Base-by-base conservation (phyloP, 306 rosid genomes). In the Boehmeria nivea region DNA sequence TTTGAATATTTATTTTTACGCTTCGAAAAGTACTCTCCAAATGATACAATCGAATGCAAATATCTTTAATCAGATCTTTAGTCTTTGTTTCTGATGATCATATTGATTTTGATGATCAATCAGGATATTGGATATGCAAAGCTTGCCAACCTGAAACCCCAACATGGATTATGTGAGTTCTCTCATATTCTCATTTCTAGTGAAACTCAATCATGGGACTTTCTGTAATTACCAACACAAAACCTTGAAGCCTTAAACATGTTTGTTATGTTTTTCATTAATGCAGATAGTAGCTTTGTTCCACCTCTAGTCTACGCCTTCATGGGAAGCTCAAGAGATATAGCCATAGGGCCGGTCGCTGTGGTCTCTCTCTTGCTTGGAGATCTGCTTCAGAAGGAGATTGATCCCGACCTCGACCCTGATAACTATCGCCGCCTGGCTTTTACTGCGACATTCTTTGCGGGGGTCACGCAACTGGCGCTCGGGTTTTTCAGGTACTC, bases 261-360 rank as follows among this genome's bases (percentile, higher is more conserved):
- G n/a, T n/a, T n/a, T n/a, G n/a, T n/a, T n/a, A n/a, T n/a, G n/a
- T n/a, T n/a, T n/a, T n/a, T n/a, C n/a, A 9, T 27, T 11, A 18
- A 26, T 33, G 45, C 68, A 72, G 77, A 72, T 42, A 65, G 67
- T n/a, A 72, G 77, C 55, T 72, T 72, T 46, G 77, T 72, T 53
- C 72, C 77, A 22, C 77, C 72, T 51, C 59, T 72, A 19, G 52
- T 72, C 16, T 72, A 72, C 47, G 77, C 72, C 19, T 31, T 65
- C 43, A 72, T 72, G 77, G 77, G 77, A 27, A 72, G 77, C 59
- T 72, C 72, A 4, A 72, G 77, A 64, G 77, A 72, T 28, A 72
- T 72, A 36, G 77, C 72, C 38, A 72, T 72, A 14, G 77, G 77
- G 1, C 77, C 77, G 4, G 77, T 72, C 5, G 72, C 72, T 11